Conservation (phyloP, 208 protist species). For the Trypanosomatidae sp. region DNA sequence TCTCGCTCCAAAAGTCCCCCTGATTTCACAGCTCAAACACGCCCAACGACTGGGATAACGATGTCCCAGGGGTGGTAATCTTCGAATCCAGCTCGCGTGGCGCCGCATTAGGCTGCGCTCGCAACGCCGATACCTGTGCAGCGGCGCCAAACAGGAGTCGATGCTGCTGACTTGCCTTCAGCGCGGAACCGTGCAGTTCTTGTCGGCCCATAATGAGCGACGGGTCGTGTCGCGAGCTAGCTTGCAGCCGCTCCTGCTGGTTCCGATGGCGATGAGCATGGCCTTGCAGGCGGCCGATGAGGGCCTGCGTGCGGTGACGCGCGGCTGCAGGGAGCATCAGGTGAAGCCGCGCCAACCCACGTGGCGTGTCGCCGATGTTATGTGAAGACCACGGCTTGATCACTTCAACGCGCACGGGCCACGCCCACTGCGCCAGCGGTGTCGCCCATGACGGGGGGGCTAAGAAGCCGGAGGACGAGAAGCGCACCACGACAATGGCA, state of each 20-base stretch:
- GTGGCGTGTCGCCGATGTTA: not conserved
- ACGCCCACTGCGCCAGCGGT: slow-evolving; percentile 18
- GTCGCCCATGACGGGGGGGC: slow-evolving; percentile 10
- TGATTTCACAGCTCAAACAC: slow-evolving; percentile 8
- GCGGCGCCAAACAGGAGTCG: slow-evolving; percentile 10
- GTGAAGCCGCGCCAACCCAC: slow-evolving; percentile 30
- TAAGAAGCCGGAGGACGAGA: slow-evolving; percentile 1
- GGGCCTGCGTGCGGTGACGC: slow-evolving; percentile 43
- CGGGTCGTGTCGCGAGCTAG: slow-evolving; percentile 13
- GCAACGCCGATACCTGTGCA: not conserved
- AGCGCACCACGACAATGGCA: slow-evolving; percentile 31
- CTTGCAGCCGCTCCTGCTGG: slow-evolving; percentile 11
- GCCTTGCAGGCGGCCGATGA: slow-evolving; percentile 49
- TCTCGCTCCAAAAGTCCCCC: not conserved
- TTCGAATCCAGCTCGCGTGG: not conserved
- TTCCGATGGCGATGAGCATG: slow-evolving; percentile 12
- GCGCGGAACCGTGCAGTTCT: slow-evolving; percentile 22
- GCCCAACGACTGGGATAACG: not conserved
- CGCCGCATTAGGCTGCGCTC: not conserved
- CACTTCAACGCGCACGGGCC: slow-evolving; percentile 36
- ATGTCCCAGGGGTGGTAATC: not conserved
- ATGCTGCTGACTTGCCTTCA: slow-evolving; percentile 23
- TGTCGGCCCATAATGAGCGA: slow-evolving; percentile 20
- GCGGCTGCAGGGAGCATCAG: slow-evolving; percentile 34
- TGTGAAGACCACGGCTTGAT: slow-evolving; percentile 16